A percentile compares a stretch with the other conserved stretches of the same genome.
Conservation (phyloP, 78 protist genomes). For the Chrysochromulina tobinii region DNA sequence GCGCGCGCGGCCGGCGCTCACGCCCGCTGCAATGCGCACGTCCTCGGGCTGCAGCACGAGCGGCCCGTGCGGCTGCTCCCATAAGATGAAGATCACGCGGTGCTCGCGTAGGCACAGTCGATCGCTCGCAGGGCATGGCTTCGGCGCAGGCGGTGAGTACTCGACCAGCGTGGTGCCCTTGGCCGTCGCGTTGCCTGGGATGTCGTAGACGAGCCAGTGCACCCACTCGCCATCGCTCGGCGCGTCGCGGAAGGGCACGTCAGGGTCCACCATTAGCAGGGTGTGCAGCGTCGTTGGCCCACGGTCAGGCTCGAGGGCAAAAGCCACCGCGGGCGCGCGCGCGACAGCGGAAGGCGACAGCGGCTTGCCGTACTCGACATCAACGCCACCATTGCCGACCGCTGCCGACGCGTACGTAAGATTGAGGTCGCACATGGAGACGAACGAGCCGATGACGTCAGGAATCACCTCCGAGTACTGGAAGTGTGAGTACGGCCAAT, state of each 20-base stretch:
- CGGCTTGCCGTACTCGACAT: neutral
- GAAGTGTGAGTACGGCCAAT: constrained; percentile 3
- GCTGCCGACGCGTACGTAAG: neutral
- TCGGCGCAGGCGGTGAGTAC: neutral
- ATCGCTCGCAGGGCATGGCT: neutral
- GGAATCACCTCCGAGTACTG: neutral
- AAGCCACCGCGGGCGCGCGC: neutral
- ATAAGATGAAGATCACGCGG: neutral
- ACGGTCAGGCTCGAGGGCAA: neutral
- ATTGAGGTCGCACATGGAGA: neutral
- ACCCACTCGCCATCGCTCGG: neutral
- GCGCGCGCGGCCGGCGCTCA: neutral
- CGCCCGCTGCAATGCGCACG: too few species aligned
- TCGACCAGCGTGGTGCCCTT: neutral
- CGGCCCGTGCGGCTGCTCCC: constrained; percentile 1
- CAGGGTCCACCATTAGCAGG: neutral
- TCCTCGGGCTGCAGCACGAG: neutral
- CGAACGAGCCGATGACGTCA: neutral
- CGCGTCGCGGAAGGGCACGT: neutral
- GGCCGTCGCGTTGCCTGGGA: neutral
- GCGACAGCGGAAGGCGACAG: neutral
- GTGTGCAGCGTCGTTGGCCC: neutral
- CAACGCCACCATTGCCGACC: neutral
- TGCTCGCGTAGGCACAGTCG: neutral
- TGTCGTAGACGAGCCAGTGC: constrained; percentile 10